Evolutionary conservation across 1,139 yeast genomes (phyloP), one percentile per base, ranked within the genome.

Genomic region (Saccharomyces hybrid): DNA sequence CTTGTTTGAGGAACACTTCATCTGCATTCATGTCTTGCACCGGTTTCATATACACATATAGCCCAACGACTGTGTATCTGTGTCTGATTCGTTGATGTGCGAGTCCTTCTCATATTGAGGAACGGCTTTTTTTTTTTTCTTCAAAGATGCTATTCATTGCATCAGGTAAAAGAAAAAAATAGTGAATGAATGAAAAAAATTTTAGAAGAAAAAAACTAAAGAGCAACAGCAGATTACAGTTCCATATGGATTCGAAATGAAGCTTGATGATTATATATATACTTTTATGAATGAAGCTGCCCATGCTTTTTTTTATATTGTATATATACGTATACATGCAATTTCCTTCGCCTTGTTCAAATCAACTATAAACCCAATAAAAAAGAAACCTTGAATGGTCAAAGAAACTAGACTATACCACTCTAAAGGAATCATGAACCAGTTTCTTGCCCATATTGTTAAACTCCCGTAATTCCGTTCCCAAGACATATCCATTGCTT

Each of bases 1-100:
- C 71, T 51, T 62, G 63, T 49, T 61, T 60, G 51, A 64, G 64
- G 56, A 68, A 68, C 2, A 58, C 44, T 12, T 62, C 58, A 47
- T 64, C 68, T 51, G 66, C 70, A 26, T 58, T 59, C 69, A 66
- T 66, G 24, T 38, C 24, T 38, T 38, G 11, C 44, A 12, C 50
- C 32, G 42, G 42, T 29, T 19, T 21, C 26, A 48, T 19, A 48
- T 28, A 12, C 44, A 38, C 24, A 38, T 38, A 38, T 38, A 38
- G 21, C 14, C 26, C 14, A n/a, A 16, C 24, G 42, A 48, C 21
- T 31, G 7, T 38, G 7, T 38, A 38, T 5, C 11, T 38, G 21
- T 2, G 21, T 12, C 44, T 19, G 9, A 12, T 24, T 9, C n/a
- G 24, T 38, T 16, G 19, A 38, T 38, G 11, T 8, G 11, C 24